Conservation (phyloP, 1,139 yeast genomes). For the Magnusiomyces starmeri region DNA sequence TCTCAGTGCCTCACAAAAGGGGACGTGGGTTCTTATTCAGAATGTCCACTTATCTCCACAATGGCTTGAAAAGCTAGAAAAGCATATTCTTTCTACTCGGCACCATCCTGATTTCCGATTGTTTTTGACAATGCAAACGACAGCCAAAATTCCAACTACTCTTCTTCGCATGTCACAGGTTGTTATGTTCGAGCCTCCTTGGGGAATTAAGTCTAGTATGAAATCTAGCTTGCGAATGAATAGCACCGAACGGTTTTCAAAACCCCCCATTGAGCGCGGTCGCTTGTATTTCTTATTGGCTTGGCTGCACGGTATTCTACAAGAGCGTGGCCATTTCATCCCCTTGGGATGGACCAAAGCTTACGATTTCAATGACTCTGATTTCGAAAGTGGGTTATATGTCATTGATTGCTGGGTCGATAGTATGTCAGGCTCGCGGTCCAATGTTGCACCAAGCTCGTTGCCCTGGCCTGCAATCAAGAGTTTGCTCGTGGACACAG, state of each 20-base stretch:
- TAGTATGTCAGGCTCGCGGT: constrained; percentile 27
- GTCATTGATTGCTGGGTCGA: constrained; percentile 41
- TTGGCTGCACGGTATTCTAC: constrained; percentile 64
- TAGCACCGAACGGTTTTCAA: constrained; percentile 20
- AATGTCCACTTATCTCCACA: constrained; percentile 64
- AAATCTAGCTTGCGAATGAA: constrained; percentile 32
- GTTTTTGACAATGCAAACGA: constrained; percentile 53
- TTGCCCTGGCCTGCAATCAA: constrained; percentile 55
- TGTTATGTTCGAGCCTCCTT: constrained; percentile 52
- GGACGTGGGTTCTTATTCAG: constrained; percentile 68
- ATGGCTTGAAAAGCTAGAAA: constrained; percentile 55
- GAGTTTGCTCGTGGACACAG: constrained; percentile 45
- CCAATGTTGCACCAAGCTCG: constrained; percentile 41
- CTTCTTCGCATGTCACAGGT: constrained; percentile 48
- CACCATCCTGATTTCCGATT: constrained; percentile 40
- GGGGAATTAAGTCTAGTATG: constrained; percentile 50
- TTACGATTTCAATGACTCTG: constrained; percentile 73
- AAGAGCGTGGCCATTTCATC: constrained; percentile 50
- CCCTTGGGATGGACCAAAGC: constrained; percentile 56
- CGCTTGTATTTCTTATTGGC: constrained; percentile 49
- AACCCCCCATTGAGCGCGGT: constrained; percentile 40
- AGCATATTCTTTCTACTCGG: constrained; percentile 34
- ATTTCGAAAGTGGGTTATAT: constrained; percentile 47
- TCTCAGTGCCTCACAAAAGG: constrained; percentile 39
- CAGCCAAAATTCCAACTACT: constrained; percentile 47